A percentile compares a stretch with the other conserved stretches of the same genome.
Evolutionary conservation across 2,329 filamentous ascomycete species (phyloP).

Genomic region (Didymellaceae sp.): DNA sequence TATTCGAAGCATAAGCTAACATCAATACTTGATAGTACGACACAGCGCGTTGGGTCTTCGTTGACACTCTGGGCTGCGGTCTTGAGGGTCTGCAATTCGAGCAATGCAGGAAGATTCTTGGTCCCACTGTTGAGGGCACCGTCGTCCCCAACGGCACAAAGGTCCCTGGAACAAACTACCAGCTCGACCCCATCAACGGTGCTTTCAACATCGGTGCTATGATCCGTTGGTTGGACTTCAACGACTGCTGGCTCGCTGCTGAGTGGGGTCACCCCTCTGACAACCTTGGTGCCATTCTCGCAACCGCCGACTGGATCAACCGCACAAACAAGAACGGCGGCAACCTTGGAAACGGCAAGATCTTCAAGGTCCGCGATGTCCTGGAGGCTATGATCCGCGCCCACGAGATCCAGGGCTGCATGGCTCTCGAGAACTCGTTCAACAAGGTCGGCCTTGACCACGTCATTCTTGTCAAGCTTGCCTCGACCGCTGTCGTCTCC

Average conservation of each 20-base stretch:
- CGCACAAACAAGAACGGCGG: conserved; percentile 90
- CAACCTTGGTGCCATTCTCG: conserved; percentile 95
- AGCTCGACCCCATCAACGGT: conserved; percentile 92
- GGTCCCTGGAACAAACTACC: conserved; percentile 89
- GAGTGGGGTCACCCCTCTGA: conserved; percentile 99
- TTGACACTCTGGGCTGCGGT: conserved; percentile 96
- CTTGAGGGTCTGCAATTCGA: conserved; percentile 94
- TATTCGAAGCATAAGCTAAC: conserved; percentile 22
- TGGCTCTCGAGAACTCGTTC: conserved; percentile 96
- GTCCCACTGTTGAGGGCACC: conserved; percentile 89
- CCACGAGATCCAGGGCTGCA: conserved; percentile 96
- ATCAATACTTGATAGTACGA: conserved; percentile 69
- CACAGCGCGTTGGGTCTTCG: conserved; percentile 93
- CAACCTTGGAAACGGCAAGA: conserved; percentile 72
- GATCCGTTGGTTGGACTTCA: conserved; percentile 99
- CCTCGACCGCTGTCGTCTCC: conserved; percentile 89
- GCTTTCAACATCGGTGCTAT: conserved; percentile 99
- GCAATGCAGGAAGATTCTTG: conserved; percentile 93
- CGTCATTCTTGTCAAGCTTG: conserved; percentile 97
- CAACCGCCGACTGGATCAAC: conserved; percentile 96
- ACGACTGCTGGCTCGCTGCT: conserved; percentile 98
- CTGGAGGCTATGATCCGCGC: conserved; percentile 99
- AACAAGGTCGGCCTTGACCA: conserved; percentile 99
- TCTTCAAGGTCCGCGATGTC: conserved; percentile 87
- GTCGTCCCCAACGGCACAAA: conserved; percentile 89